Evolutionary conservation across 805 yeast species (phyloP).

Genomic region (Wickerhamomyces tratensis): DNA sequence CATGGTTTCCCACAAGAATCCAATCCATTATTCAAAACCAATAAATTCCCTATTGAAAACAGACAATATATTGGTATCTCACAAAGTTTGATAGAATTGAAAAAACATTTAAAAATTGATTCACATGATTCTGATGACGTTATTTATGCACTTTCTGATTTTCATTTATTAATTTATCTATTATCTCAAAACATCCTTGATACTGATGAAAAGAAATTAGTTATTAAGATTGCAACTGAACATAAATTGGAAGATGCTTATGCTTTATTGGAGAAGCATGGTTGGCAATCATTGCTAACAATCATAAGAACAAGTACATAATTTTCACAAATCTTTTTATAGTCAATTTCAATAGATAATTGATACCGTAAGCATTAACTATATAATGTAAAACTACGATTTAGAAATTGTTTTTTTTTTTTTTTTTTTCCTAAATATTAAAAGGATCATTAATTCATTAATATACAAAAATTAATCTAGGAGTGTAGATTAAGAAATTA

Average conservation of each 20-base stretch:
- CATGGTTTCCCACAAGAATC: conserved; percentile 82
- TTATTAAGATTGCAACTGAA: conserved; percentile 37
- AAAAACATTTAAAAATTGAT: conserved; percentile 35
- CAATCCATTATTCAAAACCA: conserved; percentile 37
- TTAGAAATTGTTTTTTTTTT: no score
- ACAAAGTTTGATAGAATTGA: conserved; percentile 54
- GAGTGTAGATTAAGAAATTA: no score
- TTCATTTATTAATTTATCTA: conserved; percentile 64
- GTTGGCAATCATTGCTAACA: conserved; percentile 76
- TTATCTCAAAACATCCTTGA: conserved; percentile 47
- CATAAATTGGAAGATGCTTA: conserved; percentile 35
- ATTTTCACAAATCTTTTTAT: no score
- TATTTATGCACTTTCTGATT: conserved; percentile 44
- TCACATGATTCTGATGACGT: conserved; percentile 17
- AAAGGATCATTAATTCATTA: no score
- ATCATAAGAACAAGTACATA: conserved; percentile 28
- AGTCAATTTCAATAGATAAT: no score
- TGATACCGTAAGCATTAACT: no score
- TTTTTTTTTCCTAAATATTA: no score
- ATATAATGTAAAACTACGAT: no score
- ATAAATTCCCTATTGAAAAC: conserved; percentile 67
- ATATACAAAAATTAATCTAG: no score
- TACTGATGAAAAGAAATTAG: conserved; percentile 38
- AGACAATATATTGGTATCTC: conserved; percentile 66
- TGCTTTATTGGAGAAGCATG: conserved; percentile 47